Base-by-base conservation (phyloP, 768 basidiomycete species). In the Calocybe indica region DNA sequence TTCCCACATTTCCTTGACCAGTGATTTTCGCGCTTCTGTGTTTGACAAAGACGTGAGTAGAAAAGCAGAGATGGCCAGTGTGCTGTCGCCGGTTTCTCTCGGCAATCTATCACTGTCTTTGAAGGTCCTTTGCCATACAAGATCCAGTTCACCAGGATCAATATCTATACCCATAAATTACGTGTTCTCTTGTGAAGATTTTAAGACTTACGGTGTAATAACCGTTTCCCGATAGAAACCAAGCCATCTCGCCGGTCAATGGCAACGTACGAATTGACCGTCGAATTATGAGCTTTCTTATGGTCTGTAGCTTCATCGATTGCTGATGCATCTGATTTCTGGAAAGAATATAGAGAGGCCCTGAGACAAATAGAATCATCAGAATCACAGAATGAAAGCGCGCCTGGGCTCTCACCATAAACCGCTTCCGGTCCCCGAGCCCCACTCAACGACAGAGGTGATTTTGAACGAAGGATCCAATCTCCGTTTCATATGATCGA, bases 1-100 rank as follows among this genome's bases (percentile, higher is more conserved):
- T 40, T 88, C 77, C 93, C 93, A 97, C 75, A 97, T 88, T 56
- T 89, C 81, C 58, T 84, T 82, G 28, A 94, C 73, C 39, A 92
- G 59, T 2, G 72, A 67, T 65, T 81, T 85, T 50, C 85, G 76
- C 7, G 80, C 75, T 12, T 82, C 55, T 36, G 79, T 62, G 2
- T 76, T 80, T 5, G 82, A 68, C 12, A 92, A 68, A 13, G 88
- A 78, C n/a, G 88, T 83, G 1, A 99, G 68, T 60, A 83, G 74
- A 68, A 96, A 98, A 1, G 93, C 87, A 12, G 89, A 91, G 30
- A 99, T 59, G 1, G 88, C 91, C 28, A 97, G 56, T 11, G 76
- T 74, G 44, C 74, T 68, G 29, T 64, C 58, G 13, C 79, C 82
- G 10, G 78, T 63, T 13, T 64, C 52, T 42, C 65, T 65, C 13